Conservation (phyloP, 306 rosid species). For the Lotus japonicus region DNA sequence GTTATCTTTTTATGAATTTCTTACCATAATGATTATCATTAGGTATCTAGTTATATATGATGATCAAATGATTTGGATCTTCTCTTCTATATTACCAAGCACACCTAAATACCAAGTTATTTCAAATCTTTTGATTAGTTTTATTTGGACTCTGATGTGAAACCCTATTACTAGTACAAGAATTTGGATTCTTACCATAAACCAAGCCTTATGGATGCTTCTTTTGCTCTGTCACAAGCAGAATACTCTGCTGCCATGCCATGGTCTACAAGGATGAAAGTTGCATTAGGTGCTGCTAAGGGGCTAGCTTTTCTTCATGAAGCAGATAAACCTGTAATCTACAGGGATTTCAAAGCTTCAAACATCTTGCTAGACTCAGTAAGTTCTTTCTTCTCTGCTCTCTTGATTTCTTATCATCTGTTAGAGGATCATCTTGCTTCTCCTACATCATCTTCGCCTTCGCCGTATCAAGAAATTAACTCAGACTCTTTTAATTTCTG, state of each 20-base stretch:
- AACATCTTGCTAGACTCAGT: constrained; percentile 76
- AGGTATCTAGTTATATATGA: background rate
- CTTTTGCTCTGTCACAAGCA: constrained; percentile 14
- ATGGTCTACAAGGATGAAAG: constrained; percentile 79
- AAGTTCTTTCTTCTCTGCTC: constrained; percentile 10
- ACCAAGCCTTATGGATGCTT: background rate
- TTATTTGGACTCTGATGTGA: background rate
- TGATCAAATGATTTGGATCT: constrained; percentile 1
- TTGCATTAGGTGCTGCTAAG: constrained; percentile 66
- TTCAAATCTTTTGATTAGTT: background rate
- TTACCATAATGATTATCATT: background rate
- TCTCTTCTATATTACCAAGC: background rate
- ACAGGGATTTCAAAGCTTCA: constrained; percentile 80
- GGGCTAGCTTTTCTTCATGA: constrained; percentile 76
- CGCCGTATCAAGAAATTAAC: background rate
- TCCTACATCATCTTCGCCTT: too few species aligned
- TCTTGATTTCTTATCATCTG: background rate
- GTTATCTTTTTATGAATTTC: too few species aligned
- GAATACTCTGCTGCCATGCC: constrained; percentile 61
- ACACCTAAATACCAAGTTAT: background rate
- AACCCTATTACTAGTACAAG: background rate
- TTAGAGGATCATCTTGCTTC: background rate
- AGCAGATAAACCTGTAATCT: constrained; percentile 71
- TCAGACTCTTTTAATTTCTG: background rate
- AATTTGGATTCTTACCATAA: background rate